Evolutionary conservation across 2,329 filamentous ascomycete genomes (phyloP), one percentile per base, ranked within the genome.

Genomic region (Remersonia thermophila): DNA sequence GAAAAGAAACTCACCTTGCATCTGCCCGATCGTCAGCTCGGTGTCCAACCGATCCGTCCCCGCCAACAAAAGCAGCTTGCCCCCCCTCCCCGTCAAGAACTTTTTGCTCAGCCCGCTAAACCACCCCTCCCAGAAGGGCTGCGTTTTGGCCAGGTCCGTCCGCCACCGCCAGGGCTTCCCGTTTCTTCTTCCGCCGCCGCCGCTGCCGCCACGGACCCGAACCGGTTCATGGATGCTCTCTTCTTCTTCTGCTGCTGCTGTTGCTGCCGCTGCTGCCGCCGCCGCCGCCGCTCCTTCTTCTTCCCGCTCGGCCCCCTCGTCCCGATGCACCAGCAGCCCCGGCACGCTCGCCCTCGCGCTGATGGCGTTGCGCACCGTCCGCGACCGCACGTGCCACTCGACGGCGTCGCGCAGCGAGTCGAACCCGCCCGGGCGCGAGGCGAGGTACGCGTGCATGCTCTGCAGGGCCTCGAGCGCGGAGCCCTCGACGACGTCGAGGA

Each of bases 41-140:
- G 83, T 93, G 55, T 95, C 87, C 39, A 95, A 58, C 33, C 87
- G 69, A 60, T 95, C 89, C 9, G 87, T 94, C 13, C 87, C 87
- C 3, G 87, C 89, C 23, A 95, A 69, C 35, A 95, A 61, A 34
- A 95, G 62, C 42, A 93, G 58, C 57, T 95, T 95, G 7, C 86
- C 87, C 18, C 84, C 87, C 43, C 71, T 77, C 0, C 82, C 83
- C 35, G 68, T 70, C 30, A 95, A 66, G 53, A 96, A 98, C 60
- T 93, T 94, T 50, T 73, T 74, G 56, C 84, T 93, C 49, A 96
- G 67, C 0, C 86, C 86, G 9, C 74, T 68, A 53, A 95, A 96
- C 89, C 89, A 98, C 46, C 77, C 81, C 56, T 91, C 80, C 89
- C 89, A 98, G 57, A 87, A 96, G 1, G 82, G 77, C 52, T 93